Evolutionary conservation across 768 basidiomycete genomes (phyloP).

Genomic region (Hericium coralloides): DNA sequence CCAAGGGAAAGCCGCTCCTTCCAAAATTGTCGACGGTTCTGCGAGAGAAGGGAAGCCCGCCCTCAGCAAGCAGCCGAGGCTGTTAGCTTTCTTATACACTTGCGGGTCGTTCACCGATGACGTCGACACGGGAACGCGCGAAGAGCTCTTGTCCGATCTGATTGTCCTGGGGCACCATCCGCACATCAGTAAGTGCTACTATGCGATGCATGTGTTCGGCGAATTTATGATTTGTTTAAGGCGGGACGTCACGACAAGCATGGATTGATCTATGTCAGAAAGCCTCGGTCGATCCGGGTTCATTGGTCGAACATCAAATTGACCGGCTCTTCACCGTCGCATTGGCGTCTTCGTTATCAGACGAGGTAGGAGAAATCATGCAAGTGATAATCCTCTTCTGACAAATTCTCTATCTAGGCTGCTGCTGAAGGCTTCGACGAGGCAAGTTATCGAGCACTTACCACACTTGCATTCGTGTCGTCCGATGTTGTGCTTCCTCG

Average conservation of each 20-base stretch:
- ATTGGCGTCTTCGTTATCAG: slow-evolving; percentile 1
- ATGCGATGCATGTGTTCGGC: neutral
- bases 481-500: slow-evolving; percentile 59
- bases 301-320: slow-evolving; percentile 41
- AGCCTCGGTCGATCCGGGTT: slow-evolving; percentile 56
- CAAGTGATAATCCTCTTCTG: neutral
- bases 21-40: slow-evolving; percentile 15
- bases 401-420: neutral
- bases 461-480: slow-evolving; percentile 74
- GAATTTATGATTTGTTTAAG: slow-evolving; percentile 18
- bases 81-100: slow-evolving; percentile 46
- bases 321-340: slow-evolving; percentile 33
- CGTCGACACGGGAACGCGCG: slow-evolving; percentile 30
- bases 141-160: slow-evolving; percentile 41
- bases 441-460: slow-evolving; percentile 67
- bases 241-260: slow-evolving; percentile 39
- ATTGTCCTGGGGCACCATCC: slow-evolving; percentile 72
- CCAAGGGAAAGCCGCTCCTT: slow-evolving; percentile 25
- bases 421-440: slow-evolving; percentile 23
- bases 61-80: slow-evolving; percentile 41
- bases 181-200: slow-evolving; percentile 39
- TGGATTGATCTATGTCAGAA: slow-evolving; percentile 84
- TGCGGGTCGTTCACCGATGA: slow-evolving; percentile 39
- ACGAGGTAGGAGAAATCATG: neutral
- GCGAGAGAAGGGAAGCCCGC: slow-evolving; percentile 31